Conservation (phyloP, 768 basidiomycete genomes). For the Sutorius australiensis region DNA sequence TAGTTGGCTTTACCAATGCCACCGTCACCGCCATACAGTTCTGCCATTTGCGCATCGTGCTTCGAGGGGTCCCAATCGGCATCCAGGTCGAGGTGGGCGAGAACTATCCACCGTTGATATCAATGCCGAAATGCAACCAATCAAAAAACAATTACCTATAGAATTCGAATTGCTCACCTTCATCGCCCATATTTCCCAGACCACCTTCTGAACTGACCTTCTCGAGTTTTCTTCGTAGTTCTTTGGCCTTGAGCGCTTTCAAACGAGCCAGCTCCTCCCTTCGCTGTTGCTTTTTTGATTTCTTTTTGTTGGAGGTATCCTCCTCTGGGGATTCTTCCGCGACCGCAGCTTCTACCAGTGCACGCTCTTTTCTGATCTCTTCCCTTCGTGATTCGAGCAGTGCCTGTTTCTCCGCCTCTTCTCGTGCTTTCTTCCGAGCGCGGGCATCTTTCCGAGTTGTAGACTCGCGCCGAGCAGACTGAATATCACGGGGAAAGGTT, state of each 20-base stretch:
- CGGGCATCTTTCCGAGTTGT: conserved; percentile 83
- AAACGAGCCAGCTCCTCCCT: conserved; percentile 80
- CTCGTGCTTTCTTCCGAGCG: conserved; percentile 67
- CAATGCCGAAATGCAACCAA: background rate
- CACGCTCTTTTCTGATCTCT: conserved; percentile 71
- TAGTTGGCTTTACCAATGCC: conserved; percentile 27
- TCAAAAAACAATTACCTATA: background rate
- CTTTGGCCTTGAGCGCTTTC: conserved; percentile 81
- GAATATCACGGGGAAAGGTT: conserved; percentile 72
- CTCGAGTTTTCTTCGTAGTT: conserved; percentile 73
- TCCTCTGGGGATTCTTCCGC: conserved; percentile 60
- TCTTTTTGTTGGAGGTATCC: conserved; percentile 61
- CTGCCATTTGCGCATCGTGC: conserved; percentile 81
- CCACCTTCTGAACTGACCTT: conserved; percentile 71
- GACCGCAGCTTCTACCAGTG: conserved; percentile 59
- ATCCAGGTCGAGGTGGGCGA: conserved; percentile 77
- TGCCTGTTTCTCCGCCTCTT: conserved; percentile 58
- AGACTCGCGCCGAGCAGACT: conserved; percentile 68
- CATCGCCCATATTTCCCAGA: conserved; percentile 29
- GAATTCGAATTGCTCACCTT: conserved; percentile 19
- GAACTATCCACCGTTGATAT: conserved; percentile 35
- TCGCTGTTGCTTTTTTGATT: conserved; percentile 20
- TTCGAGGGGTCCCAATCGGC: conserved; percentile 88
- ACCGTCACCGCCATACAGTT: conserved; percentile 59
- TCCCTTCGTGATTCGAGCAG: conserved; percentile 82